These are phyloP conservation scores for Thinopyrum obtusiflorum DNA, from an alignment of 202 grass and related monocot species.

Conservation along the genomic window DNA sequence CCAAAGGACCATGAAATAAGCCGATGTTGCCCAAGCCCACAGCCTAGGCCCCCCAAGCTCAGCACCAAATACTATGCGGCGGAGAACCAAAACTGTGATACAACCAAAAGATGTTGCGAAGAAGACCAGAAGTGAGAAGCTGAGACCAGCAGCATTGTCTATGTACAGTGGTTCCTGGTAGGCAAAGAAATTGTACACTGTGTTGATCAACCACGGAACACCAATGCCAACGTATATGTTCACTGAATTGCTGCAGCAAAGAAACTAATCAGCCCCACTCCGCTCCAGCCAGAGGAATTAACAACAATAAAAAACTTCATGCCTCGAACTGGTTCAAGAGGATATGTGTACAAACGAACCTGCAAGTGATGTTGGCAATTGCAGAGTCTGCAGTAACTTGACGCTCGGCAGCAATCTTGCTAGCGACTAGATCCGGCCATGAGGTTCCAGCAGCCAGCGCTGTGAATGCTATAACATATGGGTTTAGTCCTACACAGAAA, in stretches of 20 bases:
- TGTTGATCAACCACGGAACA: constrained; percentile 71
- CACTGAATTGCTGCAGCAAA: constrained; percentile 69
- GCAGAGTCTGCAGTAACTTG: constrained; percentile 90
- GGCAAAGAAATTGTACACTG: constrained; percentile 73
- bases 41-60: constrained; percentile 91
- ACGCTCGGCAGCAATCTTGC: constrained; percentile 96
- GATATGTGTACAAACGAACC: constrained; percentile 34
- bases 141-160: constrained; percentile 67
- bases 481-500: constrained; percentile 62
- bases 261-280: not conserved
- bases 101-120: constrained; percentile 80
- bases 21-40: constrained; percentile 69
- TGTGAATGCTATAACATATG: constrained; percentile 94
- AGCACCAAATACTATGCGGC: constrained; percentile 62
- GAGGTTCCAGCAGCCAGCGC: constrained; percentile 84
- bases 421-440: constrained; percentile 91
- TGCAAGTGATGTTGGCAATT: constrained; percentile 98
- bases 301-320: not conserved
- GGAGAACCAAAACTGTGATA: constrained; percentile 65
- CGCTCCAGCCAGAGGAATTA: not conserved
- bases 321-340: not conserved
- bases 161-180: constrained; percentile 71
- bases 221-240: constrained; percentile 96
- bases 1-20: constrained; percentile 84
- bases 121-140: constrained; percentile 89